These are phyloP conservation scores for Ganoderma resinaceum DNA, from an alignment of 1,284 basidiomycete genomes.

Conservation along the genomic window DNA sequence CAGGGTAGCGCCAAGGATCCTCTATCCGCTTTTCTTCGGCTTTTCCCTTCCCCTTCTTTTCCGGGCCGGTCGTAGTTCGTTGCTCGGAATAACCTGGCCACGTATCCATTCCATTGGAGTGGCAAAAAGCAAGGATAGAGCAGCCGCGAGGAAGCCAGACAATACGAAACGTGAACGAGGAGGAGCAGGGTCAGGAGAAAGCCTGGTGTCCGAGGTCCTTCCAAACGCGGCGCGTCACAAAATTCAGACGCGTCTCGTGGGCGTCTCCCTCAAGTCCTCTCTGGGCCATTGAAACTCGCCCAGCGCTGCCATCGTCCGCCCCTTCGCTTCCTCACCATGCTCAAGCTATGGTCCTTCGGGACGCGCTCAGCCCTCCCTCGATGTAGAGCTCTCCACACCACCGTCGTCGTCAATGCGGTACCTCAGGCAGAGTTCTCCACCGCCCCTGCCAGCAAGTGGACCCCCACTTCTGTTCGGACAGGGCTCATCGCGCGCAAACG, in stretches of 20 bases:
- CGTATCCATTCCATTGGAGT: conserved; percentile 71
- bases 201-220: conserved; percentile 28
- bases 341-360: conserved; percentile 55
- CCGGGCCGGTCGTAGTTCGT: conserved; percentile 15
- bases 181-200: conserved; percentile 2
- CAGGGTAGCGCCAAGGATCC: conserved; percentile 51
- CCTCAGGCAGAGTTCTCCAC: conserved; percentile 40
- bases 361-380: conserved; percentile 45
- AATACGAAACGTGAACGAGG: background rate
- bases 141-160: background rate
- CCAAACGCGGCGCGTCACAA: conserved; percentile 25
- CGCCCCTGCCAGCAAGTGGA: conserved; percentile 68
- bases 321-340: conserved; percentile 45
- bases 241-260: conserved; percentile 29
- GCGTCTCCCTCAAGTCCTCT: background rate
- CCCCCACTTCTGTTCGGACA: conserved; percentile 86
- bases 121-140: conserved; percentile 11
- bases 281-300: background rate
- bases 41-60: conserved; percentile 40
- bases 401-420: conserved; percentile 43
- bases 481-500: conserved; percentile 96
- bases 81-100: conserved; percentile 63
- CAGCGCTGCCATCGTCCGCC: conserved; percentile 12
- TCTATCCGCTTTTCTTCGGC: conserved; percentile 29
- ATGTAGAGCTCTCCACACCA: conserved; percentile 48